Evolutionary conservation across 805 yeast genomes (phyloP).

Genomic region (Nakazawaea sp.): DNA sequence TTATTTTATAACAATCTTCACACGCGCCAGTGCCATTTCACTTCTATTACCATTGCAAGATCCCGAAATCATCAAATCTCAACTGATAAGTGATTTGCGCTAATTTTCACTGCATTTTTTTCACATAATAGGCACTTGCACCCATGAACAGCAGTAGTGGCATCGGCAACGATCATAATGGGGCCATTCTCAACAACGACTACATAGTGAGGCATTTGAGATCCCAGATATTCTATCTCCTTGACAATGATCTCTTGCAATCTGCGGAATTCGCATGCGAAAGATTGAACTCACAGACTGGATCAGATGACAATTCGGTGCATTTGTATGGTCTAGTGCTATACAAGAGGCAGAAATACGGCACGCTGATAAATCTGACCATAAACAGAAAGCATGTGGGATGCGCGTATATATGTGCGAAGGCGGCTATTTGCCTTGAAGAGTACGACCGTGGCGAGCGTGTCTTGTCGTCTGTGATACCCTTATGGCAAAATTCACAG

Average conservation of each 20-base stretch:
- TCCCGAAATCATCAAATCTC: too few relatives aligned
- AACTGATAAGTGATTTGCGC: too few relatives aligned
- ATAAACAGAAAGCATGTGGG: constrained; percentile 41
- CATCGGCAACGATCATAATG: not conserved
- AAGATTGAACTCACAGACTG: constrained; percentile 58
- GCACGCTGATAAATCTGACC: constrained; percentile 51
- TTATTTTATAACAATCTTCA: too few relatives aligned
- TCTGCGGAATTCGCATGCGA: constrained; percentile 89
- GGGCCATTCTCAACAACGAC: not conserved
- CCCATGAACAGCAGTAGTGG: not conserved
- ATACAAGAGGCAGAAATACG: constrained; percentile 49
- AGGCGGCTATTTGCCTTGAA: constrained; percentile 52
- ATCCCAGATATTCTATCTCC: constrained; percentile 56
- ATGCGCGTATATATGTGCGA: constrained; percentile 69
- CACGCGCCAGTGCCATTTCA: too few relatives aligned
- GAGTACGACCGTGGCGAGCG: constrained; percentile 59
- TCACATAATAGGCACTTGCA: too few relatives aligned
- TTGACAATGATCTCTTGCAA: constrained; percentile 60
- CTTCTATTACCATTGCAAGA: too few relatives aligned
- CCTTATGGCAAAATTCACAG: constrained; percentile 24
- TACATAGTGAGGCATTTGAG: constrained; percentile 30
- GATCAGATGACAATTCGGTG: constrained; percentile 49
- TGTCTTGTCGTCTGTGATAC: constrained; percentile 27
- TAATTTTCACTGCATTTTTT: too few relatives aligned
- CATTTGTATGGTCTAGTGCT: constrained; percentile 68